Evolutionary conservation across 1,139 yeast species (phyloP).

Genomic region (Saccharomyces pastorianus): DNA sequence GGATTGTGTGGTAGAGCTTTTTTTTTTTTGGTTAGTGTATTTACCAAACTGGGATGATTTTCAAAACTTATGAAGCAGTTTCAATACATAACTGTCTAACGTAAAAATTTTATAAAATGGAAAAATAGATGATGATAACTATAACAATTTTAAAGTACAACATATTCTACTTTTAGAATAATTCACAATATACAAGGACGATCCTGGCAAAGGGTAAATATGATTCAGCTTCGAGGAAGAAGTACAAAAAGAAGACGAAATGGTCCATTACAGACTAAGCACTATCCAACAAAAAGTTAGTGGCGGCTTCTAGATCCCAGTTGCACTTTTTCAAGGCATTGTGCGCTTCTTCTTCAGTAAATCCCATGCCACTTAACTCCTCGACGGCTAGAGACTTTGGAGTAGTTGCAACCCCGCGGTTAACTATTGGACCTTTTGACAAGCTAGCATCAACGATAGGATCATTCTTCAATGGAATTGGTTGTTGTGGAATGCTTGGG

Average conservation of each 20-base stretch:
- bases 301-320: slow-evolving; percentile 78
- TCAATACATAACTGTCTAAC: neutral
- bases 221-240: neutral
- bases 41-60: neutral
- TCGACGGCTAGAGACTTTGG: slow-evolving; percentile 47
- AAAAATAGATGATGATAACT: slow-evolving; percentile 14
- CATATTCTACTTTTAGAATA: neutral
- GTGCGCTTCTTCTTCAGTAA: slow-evolving; percentile 53
- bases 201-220: neutral
- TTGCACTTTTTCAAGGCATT: slow-evolving; percentile 60
- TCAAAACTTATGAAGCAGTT: neutral
- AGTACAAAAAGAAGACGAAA: neutral
- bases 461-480: slow-evolving; percentile 5
- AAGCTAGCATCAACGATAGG: slow-evolving; percentile 3
- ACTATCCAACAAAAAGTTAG: slow-evolving; percentile 70
- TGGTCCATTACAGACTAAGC: slow-evolving; percentile 30
- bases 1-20: neutral
- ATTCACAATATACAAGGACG: neutral
- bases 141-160: neutral
- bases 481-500: slow-evolving; percentile 7
- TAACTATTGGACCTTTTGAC: slow-evolving; percentile 12
- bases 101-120: neutral
- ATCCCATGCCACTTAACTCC: slow-evolving; percentile 87
- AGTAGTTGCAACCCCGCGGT: slow-evolving; percentile 34
- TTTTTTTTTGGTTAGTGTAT: neutral